Percentiles rank a stretch among this genome's conserved stretches.
These are phyloP conservation scores for Claviceps spartinae DNA, from an alignment of 2,329 filamentous ascomycete genomes.

Conservation along the genomic window DNA sequence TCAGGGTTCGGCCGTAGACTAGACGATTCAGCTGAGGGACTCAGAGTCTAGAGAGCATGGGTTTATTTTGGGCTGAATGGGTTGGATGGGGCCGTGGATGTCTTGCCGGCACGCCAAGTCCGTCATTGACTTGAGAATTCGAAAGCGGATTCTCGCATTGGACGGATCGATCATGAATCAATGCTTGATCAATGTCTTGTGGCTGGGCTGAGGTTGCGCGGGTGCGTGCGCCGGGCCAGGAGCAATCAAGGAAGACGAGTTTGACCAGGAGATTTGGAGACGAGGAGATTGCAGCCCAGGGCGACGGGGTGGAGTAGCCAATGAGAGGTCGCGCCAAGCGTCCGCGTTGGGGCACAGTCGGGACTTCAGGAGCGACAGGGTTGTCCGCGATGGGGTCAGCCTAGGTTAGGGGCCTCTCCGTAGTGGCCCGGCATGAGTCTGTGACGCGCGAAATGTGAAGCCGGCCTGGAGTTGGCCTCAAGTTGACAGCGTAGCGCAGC, in stretches of 20 bases:
- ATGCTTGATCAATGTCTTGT: background rate
- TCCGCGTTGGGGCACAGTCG: too few species aligned
- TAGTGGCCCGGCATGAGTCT: too few species aligned
- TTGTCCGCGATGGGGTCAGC: too few species aligned
- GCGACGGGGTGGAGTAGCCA: background rate
- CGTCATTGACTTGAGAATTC: background rate
- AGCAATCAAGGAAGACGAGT: background rate
- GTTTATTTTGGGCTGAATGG: background rate
- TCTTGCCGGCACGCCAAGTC: constrained; percentile 1
- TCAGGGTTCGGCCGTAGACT: constrained; percentile 1
- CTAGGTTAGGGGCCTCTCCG: too few species aligned
- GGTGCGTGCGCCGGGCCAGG: constrained; percentile 1
- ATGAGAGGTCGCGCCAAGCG: background rate
- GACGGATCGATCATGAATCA: background rate
- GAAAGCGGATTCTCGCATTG: too few species aligned
- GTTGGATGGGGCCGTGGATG: background rate
- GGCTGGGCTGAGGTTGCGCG: constrained; percentile 1
- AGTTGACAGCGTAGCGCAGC: too few species aligned
- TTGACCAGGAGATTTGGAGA: background rate
- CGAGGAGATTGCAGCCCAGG: background rate
- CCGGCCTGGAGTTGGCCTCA: too few species aligned
- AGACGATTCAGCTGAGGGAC: background rate
- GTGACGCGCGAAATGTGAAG: too few species aligned
- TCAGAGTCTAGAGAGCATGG: background rate
- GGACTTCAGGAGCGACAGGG: too few species aligned